phyloP scores from a whole-genome alignment of 2,329 filamentous ascomycete species.

The Penicillium paneum region DNA sequence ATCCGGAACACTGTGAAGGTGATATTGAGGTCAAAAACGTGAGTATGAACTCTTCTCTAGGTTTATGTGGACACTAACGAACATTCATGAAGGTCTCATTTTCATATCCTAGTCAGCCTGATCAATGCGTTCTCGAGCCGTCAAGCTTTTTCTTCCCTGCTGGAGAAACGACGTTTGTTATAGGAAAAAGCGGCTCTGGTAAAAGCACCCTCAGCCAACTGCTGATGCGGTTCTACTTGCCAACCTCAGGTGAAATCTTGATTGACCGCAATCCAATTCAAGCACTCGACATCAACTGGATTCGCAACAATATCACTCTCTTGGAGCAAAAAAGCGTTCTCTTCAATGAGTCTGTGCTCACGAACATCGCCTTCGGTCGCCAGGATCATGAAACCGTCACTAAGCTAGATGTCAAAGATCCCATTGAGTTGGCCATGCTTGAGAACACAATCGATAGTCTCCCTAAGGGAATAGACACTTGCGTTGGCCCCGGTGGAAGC shows the following conservation, averaged over 20 bases:
- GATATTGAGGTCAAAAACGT: constrained; percentile 69
- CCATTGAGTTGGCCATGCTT: constrained; percentile 66
- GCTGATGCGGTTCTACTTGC: constrained; percentile 72
- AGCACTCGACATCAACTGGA: constrained; percentile 65
- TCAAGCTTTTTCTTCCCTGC: constrained; percentile 68
- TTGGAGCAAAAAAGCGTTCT: constrained; percentile 79
- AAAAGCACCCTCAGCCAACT: constrained; percentile 87
- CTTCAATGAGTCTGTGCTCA: constrained; percentile 75
- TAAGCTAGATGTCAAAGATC: constrained; percentile 56
- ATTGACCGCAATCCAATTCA: constrained; percentile 65
- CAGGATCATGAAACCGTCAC: constrained; percentile 49
- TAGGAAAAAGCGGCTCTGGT: constrained; percentile 84
- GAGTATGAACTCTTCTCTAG: constrained; percentile 14
- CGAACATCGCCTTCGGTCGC: constrained; percentile 74
- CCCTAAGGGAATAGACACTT: constrained; percentile 68
- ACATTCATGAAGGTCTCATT: constrained; percentile 65
- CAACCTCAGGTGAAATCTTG: constrained; percentile 61
- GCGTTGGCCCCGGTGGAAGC: constrained; percentile 66
- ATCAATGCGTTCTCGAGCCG: constrained; percentile 57
- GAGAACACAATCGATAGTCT: constrained; percentile 64
- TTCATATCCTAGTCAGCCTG: constrained; percentile 69
- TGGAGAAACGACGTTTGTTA: constrained; percentile 72
- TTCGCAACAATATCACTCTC: constrained; percentile 72
- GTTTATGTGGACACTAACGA: not conserved
- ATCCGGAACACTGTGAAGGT: constrained; percentile 54